phyloP scores from a whole-genome alignment of 768 basidiomycete species.

The Termitomyces sp. region DNA sequence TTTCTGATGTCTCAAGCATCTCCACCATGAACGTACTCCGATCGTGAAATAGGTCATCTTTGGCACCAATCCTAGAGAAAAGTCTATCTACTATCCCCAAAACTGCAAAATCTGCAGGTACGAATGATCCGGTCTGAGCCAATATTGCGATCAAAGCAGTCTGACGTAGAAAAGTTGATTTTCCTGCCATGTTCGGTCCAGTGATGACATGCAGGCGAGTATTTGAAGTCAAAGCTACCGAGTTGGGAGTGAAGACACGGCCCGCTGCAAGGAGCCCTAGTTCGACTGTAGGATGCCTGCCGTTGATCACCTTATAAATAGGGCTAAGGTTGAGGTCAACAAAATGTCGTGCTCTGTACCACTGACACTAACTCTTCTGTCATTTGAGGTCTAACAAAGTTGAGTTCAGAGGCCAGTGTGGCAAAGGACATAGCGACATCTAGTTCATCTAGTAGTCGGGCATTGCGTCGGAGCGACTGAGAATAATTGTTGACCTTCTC shows the following conservation, averaged over 20 bases:
- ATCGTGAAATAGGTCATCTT: conserved; percentile 91
- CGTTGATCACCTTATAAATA: conserved; percentile 65
- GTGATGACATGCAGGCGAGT: conserved; percentile 80
- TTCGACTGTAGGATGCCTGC: conserved; percentile 92
- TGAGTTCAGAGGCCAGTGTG: conserved; percentile 69
- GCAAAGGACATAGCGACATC: conserved; percentile 84
- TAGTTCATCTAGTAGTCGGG: conserved; percentile 78
- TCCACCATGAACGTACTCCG: conserved; percentile 98
- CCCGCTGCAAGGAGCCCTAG: conserved; percentile 70
- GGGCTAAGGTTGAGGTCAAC: conserved; percentile 26
- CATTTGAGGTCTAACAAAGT: conserved; percentile 67
- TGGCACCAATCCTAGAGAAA: conserved; percentile 92
- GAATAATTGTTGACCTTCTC: conserved; percentile 58
- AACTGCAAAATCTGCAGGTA: conserved; percentile 77
- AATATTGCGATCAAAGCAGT: conserved; percentile 85
- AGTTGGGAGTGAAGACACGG: conserved; percentile 83
- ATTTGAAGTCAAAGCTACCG: conserved; percentile 50
- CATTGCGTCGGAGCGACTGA: conserved; percentile 59
- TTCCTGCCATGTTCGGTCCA: conserved; percentile 95
- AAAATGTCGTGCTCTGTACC: background rate
- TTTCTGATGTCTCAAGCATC: conserved; percentile 92
- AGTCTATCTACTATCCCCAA: conserved; percentile 87
- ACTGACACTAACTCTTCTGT: conserved; percentile 53
- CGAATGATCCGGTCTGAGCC: conserved; percentile 90
- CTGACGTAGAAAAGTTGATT: conserved; percentile 90